Percentiles rank a stretch among this genome's conserved stretches.
Conservation (phyloP, 2,329 filamentous ascomycete genomes). For the Aspergillus candidus region DNA sequence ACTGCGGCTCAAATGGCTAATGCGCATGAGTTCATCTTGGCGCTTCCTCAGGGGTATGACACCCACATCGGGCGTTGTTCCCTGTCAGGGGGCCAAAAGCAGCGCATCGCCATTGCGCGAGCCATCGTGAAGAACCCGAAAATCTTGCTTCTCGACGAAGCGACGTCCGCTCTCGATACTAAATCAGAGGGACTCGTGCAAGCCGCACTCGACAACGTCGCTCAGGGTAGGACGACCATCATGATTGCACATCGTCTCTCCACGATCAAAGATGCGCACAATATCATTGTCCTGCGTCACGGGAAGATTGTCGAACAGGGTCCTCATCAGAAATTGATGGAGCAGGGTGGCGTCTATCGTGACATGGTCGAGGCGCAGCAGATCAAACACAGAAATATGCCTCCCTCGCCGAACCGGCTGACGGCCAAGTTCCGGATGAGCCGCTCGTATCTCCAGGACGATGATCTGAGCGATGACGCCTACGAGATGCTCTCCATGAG, state of each 20-base stretch:
- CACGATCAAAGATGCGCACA: slow-evolving; percentile 37
- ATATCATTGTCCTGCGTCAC: slow-evolving; percentile 65
- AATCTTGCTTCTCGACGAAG: slow-evolving; percentile 79
- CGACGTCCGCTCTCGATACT: slow-evolving; percentile 79
- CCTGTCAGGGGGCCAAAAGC: slow-evolving; percentile 50
- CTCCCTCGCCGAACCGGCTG: too few relatives aligned
- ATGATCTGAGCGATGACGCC: background rate
- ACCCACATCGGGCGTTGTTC: slow-evolving; percentile 12
- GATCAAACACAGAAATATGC: slow-evolving; percentile 44
- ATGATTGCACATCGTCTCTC: slow-evolving; percentile 40
- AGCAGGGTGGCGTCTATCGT: slow-evolving; percentile 63
- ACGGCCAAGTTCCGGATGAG: too few relatives aligned
- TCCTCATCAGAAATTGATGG: slow-evolving; percentile 67
- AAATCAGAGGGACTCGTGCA: slow-evolving; percentile 83
- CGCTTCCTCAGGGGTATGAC: slow-evolving; percentile 56
- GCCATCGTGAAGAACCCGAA: slow-evolving; percentile 75
- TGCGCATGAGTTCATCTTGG: slow-evolving; percentile 72
- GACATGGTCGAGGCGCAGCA: slow-evolving; percentile 64
- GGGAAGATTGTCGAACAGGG: slow-evolving; percentile 84
- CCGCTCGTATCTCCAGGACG: slow-evolving; percentile 1
- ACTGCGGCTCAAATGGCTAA: slow-evolving; percentile 36
- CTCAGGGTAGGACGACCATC: slow-evolving; percentile 44
- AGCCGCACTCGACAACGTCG: slow-evolving; percentile 67
- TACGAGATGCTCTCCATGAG: background rate
- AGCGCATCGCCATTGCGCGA: slow-evolving; percentile 78